Percentiles rank a stretch among this genome's conserved stretches.
phyloP scores from a whole-genome alignment of 345 rosid species.

The Aquilaria sinensis region DNA sequence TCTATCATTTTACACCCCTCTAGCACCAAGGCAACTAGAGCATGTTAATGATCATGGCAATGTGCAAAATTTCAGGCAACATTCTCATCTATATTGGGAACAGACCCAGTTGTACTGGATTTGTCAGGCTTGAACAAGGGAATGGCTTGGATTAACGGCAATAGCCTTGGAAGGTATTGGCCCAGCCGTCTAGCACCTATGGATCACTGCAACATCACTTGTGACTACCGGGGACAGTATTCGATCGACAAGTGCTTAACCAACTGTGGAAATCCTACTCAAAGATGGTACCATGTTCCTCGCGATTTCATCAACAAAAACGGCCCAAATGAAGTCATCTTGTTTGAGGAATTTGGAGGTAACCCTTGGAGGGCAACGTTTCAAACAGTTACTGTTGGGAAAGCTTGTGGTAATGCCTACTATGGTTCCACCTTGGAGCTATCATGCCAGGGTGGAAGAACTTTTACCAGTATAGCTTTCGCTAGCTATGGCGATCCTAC shows the following conservation, averaged over 20 bases:
- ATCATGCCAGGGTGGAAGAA: slow-evolving; percentile 37
- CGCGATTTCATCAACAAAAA: slow-evolving; percentile 27
- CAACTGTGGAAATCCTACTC: slow-evolving; percentile 54
- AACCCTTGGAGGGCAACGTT: slow-evolving; percentile 26
- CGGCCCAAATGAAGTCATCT: slow-evolving; percentile 28
- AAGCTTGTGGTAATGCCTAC: slow-evolving; percentile 33
- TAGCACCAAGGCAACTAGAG: neutral
- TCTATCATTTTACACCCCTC: too few species aligned
- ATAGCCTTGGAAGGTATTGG: slow-evolving; percentile 70
- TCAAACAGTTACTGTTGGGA: slow-evolving; percentile 39
- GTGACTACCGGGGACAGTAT: slow-evolving; percentile 47
- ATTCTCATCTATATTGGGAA: slow-evolving; percentile 46
- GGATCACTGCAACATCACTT: slow-evolving; percentile 31
- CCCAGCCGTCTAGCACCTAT: slow-evolving; percentile 28
- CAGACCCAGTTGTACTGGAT: slow-evolving; percentile 65
- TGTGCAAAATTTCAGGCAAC: slow-evolving; percentile 25
- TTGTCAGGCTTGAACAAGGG: slow-evolving; percentile 68
- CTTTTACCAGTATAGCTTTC: slow-evolving; percentile 31
- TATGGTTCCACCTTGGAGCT: slow-evolving; percentile 31
- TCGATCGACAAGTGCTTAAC: slow-evolving; percentile 21
- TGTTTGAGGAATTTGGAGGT: slow-evolving; percentile 62
- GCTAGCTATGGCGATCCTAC: slow-evolving; percentile 49
- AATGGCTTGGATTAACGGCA: slow-evolving; percentile 65
- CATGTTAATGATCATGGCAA: neutral
- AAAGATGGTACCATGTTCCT: slow-evolving; percentile 62